These are phyloP conservation scores for Selaginella tamariscina DNA, from an alignment of 75 land plant species.

Conservation along the genomic window DNA sequence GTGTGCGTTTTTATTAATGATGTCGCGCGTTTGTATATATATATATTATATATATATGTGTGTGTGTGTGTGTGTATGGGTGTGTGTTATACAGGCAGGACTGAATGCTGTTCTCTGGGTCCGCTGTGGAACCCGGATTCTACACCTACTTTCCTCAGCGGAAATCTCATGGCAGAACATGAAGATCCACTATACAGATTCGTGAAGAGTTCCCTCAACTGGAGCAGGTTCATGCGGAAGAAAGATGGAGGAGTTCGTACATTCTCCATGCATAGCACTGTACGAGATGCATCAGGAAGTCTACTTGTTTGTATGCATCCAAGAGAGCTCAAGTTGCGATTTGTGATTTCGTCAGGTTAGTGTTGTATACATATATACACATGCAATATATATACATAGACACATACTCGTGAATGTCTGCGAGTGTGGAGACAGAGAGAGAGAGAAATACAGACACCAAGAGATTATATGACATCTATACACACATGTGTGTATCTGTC, in stretches of 20 bases:
- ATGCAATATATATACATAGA: too few relatives aligned
- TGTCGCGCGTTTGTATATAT: too few relatives aligned
- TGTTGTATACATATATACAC: too few relatives aligned
- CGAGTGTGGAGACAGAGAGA: too few relatives aligned
- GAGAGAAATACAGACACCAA: too few relatives aligned
- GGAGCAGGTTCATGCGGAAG: background rate
- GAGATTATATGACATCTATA: too few relatives aligned
- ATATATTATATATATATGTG: too few relatives aligned
- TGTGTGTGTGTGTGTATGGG: too few relatives aligned
- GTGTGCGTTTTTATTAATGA: too few relatives aligned
- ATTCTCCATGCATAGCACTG: background rate
- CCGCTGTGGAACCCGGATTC: background rate
- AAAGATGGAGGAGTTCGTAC: background rate
- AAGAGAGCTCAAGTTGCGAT: background rate
- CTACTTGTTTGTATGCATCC: background rate
- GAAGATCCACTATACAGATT: background rate
- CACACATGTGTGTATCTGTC: too few relatives aligned
- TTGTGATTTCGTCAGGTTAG: background rate
- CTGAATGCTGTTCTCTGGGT: background rate
- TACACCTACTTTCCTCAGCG: background rate
- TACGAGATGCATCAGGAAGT: background rate
- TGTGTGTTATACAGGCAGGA: too few relatives aligned
- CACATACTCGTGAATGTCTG: too few relatives aligned
- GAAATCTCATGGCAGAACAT: background rate
- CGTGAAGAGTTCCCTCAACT: background rate